Percentiles rank a stretch among this genome's conserved stretches.
These are phyloP conservation scores for Rhizopus microsporus DNA, from an alignment of 371 early-diverging fungal species.

Conservation along the genomic window DNA sequence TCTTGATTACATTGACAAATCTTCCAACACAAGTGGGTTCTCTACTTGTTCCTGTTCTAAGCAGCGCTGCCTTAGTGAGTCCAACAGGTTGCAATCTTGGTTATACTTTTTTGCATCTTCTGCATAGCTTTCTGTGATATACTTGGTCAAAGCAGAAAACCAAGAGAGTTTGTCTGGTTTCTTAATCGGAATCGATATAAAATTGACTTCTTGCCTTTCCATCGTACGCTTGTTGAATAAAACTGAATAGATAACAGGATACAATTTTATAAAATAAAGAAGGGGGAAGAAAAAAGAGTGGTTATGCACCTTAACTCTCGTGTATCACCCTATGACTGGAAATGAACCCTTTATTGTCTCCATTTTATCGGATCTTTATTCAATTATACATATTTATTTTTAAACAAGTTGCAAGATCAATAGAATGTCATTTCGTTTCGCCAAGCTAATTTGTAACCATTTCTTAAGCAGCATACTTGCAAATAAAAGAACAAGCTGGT, in stretches of 20 bases:
- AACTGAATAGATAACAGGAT: not conserved
- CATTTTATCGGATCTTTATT: too few relatives aligned
- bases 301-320: slow-evolving; percentile 8
- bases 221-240: slow-evolving; percentile 1
- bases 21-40: slow-evolving; percentile 23
- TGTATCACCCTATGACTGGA: not conserved
- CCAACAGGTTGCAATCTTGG: slow-evolving; percentile 29
- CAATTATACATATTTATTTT: too few relatives aligned
- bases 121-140: slow-evolving; percentile 43
- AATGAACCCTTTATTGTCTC: too few relatives aligned
- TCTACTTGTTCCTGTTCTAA: slow-evolving; percentile 12
- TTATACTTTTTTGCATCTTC: slow-evolving; percentile 39
- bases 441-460: too few relatives aligned
- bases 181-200: slow-evolving; percentile 19
- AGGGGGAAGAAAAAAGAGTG: not conserved
- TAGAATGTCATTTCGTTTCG: too few relatives aligned
- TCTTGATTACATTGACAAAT: slow-evolving; percentile 27
- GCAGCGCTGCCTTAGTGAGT: slow-evolving; percentile 29
- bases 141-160: slow-evolving; percentile 31
- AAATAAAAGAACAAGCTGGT: too few relatives aligned
- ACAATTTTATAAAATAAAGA: not conserved
- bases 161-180: slow-evolving; percentile 29
- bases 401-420: too few relatives aligned
- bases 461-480: too few relatives aligned
- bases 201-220: not conserved